Percentiles rank a stretch among this genome's conserved stretches.
Conservation (phyloP, 2,329 filamentous ascomycete species). For the Trichoderma atroviride region DNA sequence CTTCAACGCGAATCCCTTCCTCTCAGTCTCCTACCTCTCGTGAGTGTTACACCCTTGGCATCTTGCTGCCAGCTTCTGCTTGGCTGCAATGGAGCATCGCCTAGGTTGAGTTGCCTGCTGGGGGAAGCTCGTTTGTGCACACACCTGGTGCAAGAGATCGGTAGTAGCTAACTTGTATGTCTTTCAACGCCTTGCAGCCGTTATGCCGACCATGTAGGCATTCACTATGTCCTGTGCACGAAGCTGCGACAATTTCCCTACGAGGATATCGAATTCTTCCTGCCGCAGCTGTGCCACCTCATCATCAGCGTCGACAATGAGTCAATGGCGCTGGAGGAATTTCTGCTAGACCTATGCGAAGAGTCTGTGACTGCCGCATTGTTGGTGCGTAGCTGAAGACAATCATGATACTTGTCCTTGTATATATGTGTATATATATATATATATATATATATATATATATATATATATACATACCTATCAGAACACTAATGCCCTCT, state of each 20-base stretch:
- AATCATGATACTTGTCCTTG: neutral
- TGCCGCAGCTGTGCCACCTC: conserved; percentile 84
- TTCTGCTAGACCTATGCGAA: conserved; percentile 81
- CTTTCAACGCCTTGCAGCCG: conserved; percentile 56
- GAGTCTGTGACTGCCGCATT: conserved; percentile 84
- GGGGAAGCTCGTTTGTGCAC: neutral
- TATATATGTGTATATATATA: no score
- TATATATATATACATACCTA: no score
- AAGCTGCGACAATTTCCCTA: conserved; percentile 89
- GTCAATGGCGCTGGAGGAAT: conserved; percentile 88
- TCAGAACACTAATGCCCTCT: conserved; percentile 18
- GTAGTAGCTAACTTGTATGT: conserved; percentile 26
- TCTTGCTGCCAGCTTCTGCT: neutral
- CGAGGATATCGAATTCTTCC: conserved; percentile 91
- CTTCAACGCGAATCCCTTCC: conserved; percentile 88
- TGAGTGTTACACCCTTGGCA: conserved; percentile 50
- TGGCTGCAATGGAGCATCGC: neutral
- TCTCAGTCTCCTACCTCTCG: conserved; percentile 87
- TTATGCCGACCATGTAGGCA: conserved; percentile 87
- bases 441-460: no score
- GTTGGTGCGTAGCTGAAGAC: conserved; percentile 60
- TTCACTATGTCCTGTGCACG: conserved; percentile 85
- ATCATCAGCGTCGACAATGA: conserved; percentile 88
- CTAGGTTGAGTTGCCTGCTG: neutral
- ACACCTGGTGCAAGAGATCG: conserved; percentile 31